Evolutionary conservation across 2,329 filamentous ascomycete genomes (phyloP), one percentile per base, ranked within the genome.

Genomic region (Neospermospora avenae): DNA sequence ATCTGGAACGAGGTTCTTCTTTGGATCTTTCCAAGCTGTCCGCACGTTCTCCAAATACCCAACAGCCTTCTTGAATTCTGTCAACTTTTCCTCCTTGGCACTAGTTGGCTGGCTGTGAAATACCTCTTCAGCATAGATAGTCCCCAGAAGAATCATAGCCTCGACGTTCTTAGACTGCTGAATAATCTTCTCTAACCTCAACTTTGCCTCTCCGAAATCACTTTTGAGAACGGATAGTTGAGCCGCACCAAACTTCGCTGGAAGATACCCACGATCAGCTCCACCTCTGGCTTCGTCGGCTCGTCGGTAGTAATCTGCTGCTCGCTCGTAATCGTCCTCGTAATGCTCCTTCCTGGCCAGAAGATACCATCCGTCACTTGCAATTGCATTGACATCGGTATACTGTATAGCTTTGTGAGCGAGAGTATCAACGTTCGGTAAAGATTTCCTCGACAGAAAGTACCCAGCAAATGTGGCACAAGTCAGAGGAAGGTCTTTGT

Each of bases 311-410:
- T 88, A 96, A 69, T 96, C 91, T 20, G 83, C 85, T 1, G 95
- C 93, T 59, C 86, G 87, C 20, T 87, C 81, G 6, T 84, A 76
- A 60, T 97, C 87, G 44, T 89, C 88, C 60, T 86, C 84, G 67
- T 91, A 91, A 72, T 99, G 95, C 65, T 93, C 91, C 73, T 96
- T 97, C 62, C 93, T 84, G 28, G 92, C 95, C 42, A 98, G 84
- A 8, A 98, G 77, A 75, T 97, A 99, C 93, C 93, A 98, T 37
- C 95, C 96, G 72, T 99, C 96, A 76, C 93, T 96, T 24, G 93
- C 93, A 73, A 98, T 91, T 3, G 93, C 91, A 73, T 96, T 96
- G 68, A 98, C 91, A 72, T 99, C 95, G 2, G 95, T 98, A 69
- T 91, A 88, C 71, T 97, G 91, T 64, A 99, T 97, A 6, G 95